A percentile compares a stretch with the other conserved stretches of the same genome.
These are phyloP conservation scores for Euphorbia celastroides DNA, from an alignment of 441 rosid species.

Conservation along the genomic window DNA sequence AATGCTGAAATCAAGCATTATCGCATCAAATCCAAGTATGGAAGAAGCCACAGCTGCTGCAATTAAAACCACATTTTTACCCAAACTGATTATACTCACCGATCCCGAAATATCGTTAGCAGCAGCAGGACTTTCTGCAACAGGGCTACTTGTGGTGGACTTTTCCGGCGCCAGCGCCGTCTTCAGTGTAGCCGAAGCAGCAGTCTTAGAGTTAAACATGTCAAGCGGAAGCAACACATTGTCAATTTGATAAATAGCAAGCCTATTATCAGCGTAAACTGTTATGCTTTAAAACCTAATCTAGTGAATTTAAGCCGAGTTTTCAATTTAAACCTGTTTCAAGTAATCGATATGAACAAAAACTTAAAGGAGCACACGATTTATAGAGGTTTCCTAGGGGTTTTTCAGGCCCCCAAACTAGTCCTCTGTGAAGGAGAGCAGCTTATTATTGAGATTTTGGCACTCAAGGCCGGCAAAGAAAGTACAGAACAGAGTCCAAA, in stretches of 20 bases:
- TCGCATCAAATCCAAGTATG: neutral
- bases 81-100: constrained; percentile 9
- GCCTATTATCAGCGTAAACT: constrained; percentile 12
- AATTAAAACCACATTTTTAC: constrained; percentile 12
- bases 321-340: too few species aligned
- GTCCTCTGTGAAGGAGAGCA: too few species aligned
- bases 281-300: too few species aligned
- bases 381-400: too few species aligned
- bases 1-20: too few species aligned
- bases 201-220: constrained; percentile 15
- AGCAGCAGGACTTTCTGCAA: constrained; percentile 26
- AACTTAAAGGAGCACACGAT: too few species aligned
- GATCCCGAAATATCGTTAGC: constrained; percentile 43
- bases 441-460: too few species aligned
- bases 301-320: too few species aligned
- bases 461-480: too few species aligned
- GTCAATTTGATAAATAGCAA: constrained; percentile 16
- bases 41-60: constrained; percentile 20
- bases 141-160: constrained; percentile 24
- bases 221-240: constrained; percentile 17
- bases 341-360: too few species aligned
- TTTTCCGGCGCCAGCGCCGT: neutral
- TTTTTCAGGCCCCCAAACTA: too few species aligned
- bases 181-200: constrained; percentile 29
- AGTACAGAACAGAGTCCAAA: too few species aligned